phyloP scores from a whole-genome alignment of 2,329 filamentous ascomycete genomes.

The Fusarium xylarioides region DNA sequence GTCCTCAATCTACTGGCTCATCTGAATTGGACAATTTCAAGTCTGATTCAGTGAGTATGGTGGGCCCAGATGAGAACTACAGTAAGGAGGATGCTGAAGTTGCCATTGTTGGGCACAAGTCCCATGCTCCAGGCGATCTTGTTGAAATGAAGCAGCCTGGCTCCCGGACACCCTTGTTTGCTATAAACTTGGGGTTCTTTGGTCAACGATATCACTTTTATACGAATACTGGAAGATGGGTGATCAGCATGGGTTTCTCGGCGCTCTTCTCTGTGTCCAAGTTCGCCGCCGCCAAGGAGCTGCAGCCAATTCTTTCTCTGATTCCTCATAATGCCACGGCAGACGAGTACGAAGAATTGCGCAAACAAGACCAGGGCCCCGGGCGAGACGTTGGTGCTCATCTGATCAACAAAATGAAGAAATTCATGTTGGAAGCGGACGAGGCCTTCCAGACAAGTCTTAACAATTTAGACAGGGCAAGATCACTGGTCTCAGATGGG shows the following conservation, averaged over 20 bases:
- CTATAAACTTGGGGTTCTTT: conserved; percentile 62
- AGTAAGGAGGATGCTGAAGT: conserved; percentile 40
- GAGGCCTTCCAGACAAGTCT: conserved; percentile 59
- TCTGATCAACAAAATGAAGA: conserved; percentile 59
- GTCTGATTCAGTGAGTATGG: conserved; percentile 34
- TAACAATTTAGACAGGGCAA: conserved; percentile 57
- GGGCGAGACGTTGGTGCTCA: conserved; percentile 53
- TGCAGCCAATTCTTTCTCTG: conserved; percentile 50
- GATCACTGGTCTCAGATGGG: conserved; percentile 50
- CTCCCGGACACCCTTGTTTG: conserved; percentile 59
- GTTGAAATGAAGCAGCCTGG: conserved; percentile 56
- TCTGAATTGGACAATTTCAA: conserved; percentile 45
- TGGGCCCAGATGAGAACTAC: conserved; percentile 42
- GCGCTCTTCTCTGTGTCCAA: conserved; percentile 60
- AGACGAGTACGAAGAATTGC: conserved; percentile 47
- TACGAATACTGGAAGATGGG: conserved; percentile 60
- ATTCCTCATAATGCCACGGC: conserved; percentile 43
- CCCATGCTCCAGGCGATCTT: conserved; percentile 57
- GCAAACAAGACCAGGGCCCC: conserved; percentile 52
- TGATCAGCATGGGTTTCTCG: conserved; percentile 53
- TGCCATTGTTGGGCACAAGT: conserved; percentile 39
- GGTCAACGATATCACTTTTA: conserved; percentile 64
- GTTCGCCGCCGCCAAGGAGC: conserved; percentile 54
- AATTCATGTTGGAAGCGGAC: conserved; percentile 56
- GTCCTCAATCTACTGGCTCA: conserved; percentile 48